phyloP scores from a whole-genome alignment of 78 protist genomes.

The Dictyostelium firmibasis region DNA sequence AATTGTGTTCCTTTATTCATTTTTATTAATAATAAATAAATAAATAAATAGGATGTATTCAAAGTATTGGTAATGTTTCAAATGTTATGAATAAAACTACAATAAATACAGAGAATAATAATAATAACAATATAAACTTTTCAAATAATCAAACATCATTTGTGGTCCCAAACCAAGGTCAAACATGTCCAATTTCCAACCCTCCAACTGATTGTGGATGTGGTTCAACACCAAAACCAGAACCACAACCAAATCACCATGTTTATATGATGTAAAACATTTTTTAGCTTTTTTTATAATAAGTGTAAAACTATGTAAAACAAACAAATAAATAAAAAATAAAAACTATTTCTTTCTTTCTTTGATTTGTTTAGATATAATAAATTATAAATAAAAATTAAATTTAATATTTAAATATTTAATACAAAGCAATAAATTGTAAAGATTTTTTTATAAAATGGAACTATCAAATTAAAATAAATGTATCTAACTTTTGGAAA shows the following conservation, averaged over 20 bases:
- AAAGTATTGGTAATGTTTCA: background rate
- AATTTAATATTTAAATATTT: no score
- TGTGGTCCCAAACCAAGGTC: background rate
- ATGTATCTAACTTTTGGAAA: no score
- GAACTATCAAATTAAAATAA: no score
- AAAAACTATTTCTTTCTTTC: background rate
- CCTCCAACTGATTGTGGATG: background rate
- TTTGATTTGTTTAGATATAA: no score
- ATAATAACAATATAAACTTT: background rate
- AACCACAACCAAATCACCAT: background rate
- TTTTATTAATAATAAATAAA: no score
- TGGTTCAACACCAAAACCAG: background rate
- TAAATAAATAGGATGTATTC: background rate
- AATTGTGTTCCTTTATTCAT: no score
- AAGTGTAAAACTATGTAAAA: background rate
- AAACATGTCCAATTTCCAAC: background rate
- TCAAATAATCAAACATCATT: background rate
- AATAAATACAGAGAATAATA: background rate
- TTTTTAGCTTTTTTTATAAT: background rate
- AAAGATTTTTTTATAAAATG: no score
- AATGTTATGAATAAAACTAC: background rate
- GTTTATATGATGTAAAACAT: background rate
- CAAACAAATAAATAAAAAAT: background rate
- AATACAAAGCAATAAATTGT: no score
- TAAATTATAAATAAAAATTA: no score